Evolutionary conservation across 768 basidiomycete genomes (phyloP), one percentile per base, ranked within the genome.

Genomic region (Hirschioporus abietinus): DNA sequence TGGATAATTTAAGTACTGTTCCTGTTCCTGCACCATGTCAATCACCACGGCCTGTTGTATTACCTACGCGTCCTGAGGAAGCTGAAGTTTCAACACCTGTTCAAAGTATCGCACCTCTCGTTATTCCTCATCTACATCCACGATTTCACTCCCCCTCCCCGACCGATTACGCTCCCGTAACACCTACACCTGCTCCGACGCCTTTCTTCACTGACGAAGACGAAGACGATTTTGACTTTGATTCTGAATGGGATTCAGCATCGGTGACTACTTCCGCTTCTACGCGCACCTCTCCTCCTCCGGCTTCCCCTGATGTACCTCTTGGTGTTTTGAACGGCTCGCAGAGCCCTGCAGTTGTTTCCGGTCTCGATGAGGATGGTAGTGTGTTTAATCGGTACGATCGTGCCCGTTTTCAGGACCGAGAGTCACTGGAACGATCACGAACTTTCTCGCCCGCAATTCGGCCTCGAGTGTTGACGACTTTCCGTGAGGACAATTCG

Each of bases 31-130:
- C 42, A 36, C 35, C n/a, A 30, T 30, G 30, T 30, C 30, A 30
- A 30, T 30, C 30, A 30, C 2, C 42, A 12, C 42, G 20, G 42
- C 42, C 42, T 52, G 42, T 52, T 52, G 15, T 52, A 52, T 20
- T 20, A 15, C 42, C 15, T 52, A 52, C 42, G 42, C 42, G 20
- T 20, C 42, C 20, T 52, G 42, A 52, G 5, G 42, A 52, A 52
- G 42, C 42, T 52, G 42, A 74, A 66, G 79, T 79, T 27, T 76
- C 79, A 42, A 81, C 83, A 57, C 79, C 82, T 61, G 71, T 74
- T 17, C 71, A 77, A 73, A 57, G 66, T 27, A 64, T 80, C 70
- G 63, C 75, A 72, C 67, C 71, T 70, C 58, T 66, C 72, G 27
- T 60, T 72, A 66, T 75, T 35, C 74, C 72, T 61, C 71, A 60